phyloP scores from a whole-genome alignment of 768 basidiomycete species.

The Mycena rebaudengoi region DNA sequence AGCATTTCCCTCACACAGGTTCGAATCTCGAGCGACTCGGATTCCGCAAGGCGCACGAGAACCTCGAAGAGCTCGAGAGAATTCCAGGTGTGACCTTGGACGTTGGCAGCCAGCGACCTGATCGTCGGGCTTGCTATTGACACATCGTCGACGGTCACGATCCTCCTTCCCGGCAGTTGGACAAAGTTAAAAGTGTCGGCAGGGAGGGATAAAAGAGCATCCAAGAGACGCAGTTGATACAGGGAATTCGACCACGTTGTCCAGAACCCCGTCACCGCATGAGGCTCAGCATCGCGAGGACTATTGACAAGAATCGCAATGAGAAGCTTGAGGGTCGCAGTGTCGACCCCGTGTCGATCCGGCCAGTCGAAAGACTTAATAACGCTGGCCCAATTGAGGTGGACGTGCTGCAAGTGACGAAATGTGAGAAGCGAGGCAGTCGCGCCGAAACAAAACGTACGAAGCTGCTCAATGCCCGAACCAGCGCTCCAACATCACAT shows the following conservation, averaged over 20 bases:
- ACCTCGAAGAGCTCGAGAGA: constrained; percentile 91
- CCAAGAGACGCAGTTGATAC: constrained; percentile 87
- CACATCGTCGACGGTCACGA: constrained; percentile 91
- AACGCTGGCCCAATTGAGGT: constrained; percentile 82
- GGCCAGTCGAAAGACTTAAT: constrained; percentile 89
- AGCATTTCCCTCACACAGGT: constrained; percentile 88
- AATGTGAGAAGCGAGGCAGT: not conserved
- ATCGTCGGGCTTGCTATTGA: constrained; percentile 88
- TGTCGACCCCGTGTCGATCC: constrained; percentile 87
- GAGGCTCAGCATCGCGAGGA: constrained; percentile 77
- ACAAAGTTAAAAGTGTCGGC: constrained; percentile 95
- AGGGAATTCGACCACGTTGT: constrained; percentile 83
- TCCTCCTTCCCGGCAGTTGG: constrained; percentile 80
- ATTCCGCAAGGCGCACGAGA: constrained; percentile 80
- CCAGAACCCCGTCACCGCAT: constrained; percentile 90
- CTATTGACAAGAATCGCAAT: constrained; percentile 88
- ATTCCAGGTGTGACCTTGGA: constrained; percentile 95
- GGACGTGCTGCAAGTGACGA: constrained; percentile 57
- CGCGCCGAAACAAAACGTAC: constrained; percentile 54
- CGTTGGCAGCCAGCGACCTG: constrained; percentile 87
- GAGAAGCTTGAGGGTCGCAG: constrained; percentile 86
- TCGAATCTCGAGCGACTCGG: constrained; percentile 75
- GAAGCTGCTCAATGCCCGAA: constrained; percentile 76
- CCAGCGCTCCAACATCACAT: constrained; percentile 79
- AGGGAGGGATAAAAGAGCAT: constrained; percentile 87